Evolutionary conservation across 129 eudicot species (phyloP).

Genomic region (Flaveria trinervia): DNA sequence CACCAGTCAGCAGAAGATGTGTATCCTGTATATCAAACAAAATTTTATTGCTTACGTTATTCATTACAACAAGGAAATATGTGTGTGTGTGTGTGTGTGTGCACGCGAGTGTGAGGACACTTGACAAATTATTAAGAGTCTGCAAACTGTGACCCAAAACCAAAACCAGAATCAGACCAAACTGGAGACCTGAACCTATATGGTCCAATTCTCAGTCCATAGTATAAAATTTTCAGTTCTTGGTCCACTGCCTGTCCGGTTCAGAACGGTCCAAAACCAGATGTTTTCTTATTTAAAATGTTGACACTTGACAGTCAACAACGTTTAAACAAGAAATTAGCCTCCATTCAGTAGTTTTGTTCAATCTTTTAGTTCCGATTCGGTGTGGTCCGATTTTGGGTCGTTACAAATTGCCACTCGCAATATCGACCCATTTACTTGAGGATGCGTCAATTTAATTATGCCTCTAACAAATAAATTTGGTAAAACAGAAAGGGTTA

Average conservation of each 20-base stretch:
- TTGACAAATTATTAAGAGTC: background rate
- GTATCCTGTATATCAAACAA: constrained; percentile 53
- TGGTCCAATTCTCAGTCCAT: background rate
- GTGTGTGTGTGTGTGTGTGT: background rate
- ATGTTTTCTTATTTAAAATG: background rate
- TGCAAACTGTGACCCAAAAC: background rate
- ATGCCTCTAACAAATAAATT: background rate
- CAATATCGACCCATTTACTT: background rate
- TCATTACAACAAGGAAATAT: background rate
- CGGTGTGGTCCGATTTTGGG: background rate
- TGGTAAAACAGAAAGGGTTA: background rate
- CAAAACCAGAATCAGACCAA: background rate
- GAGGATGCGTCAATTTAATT: background rate
- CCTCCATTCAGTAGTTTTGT: background rate
- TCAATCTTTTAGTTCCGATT: background rate
- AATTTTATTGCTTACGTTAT: constrained; percentile 21
- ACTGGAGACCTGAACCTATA: background rate
- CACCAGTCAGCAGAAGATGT: constrained; percentile 67
- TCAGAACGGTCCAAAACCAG: background rate
- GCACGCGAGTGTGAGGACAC: background rate
- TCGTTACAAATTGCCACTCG: background rate
- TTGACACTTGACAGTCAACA: background rate
- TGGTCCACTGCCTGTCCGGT: background rate
- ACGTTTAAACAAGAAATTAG: background rate
- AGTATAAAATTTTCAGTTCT: background rate